Evolutionary conservation across 306 rosid genomes (phyloP).

Genomic region (Acacia melanoxylon): DNA sequence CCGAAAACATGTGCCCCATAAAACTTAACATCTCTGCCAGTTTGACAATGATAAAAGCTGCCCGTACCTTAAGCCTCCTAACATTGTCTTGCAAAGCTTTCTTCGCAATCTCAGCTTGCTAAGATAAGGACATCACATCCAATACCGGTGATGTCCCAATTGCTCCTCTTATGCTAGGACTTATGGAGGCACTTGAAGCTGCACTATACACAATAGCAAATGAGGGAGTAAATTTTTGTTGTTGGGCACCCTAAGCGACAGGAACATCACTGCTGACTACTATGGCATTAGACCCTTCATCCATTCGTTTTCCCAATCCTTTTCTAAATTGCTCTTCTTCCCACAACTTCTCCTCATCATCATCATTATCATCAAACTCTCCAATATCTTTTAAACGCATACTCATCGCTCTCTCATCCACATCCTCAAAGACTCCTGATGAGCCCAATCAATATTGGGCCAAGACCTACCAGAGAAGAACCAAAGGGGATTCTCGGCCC

Average conservation of each 20-base stretch:
- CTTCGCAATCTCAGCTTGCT: conserved; percentile 67
- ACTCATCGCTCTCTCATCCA: conserved; percentile 54
- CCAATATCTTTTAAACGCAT: conserved; percentile 38
- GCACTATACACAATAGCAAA: conserved; percentile 43
- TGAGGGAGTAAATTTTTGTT: conserved; percentile 48
- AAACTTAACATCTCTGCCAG: neutral
- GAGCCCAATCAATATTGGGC: too few relatives aligned
- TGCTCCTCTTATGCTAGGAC: conserved; percentile 65
- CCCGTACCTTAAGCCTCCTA: conserved; percentile 76
- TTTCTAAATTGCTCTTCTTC: conserved; percentile 94
- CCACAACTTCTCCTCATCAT: conserved; percentile 89
- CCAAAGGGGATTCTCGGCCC: too few relatives aligned
- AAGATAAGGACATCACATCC: conserved; percentile 61
- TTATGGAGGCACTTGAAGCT: conserved; percentile 37
- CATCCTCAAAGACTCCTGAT: conserved; percentile 94
- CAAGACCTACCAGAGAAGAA: too few relatives aligned
- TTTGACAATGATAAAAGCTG: neutral
- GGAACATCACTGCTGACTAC: conserved; percentile 47
- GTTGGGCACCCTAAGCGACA: conserved; percentile 57
- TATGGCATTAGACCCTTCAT: conserved; percentile 64
- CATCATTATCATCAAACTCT: conserved; percentile 32
- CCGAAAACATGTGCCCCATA: neutral
- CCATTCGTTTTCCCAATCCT: conserved; percentile 93
- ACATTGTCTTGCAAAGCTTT: conserved; percentile 70
- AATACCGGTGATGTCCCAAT: conserved; percentile 43